phyloP scores from a whole-genome alignment of 2,329 filamentous ascomycete genomes.

The Arthrobotrys pseudoclavata region DNA sequence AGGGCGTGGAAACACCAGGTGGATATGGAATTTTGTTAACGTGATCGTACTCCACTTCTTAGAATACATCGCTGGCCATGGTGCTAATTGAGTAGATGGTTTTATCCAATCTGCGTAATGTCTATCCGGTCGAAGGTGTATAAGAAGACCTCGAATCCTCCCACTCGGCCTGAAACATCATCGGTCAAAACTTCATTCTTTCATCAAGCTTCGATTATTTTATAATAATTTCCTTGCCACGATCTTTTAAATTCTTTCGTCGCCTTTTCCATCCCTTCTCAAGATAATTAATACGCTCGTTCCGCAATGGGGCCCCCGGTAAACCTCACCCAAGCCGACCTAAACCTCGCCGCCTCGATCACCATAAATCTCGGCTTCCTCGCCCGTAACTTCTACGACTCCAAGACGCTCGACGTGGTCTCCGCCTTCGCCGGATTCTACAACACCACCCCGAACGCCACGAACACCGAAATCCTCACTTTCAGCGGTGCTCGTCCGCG shows the following conservation, averaged over 20 bases:
- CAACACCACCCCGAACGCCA: conserved; percentile 35
- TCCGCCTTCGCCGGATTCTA: conserved; percentile 36
- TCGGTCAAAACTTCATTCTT: conserved; percentile 36
- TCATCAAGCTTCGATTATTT: conserved; percentile 27
- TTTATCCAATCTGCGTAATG: background rate
- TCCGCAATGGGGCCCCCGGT: conserved; percentile 10
- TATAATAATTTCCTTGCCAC: background rate
- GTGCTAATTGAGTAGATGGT: background rate
- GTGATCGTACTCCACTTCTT: conserved; percentile 9
- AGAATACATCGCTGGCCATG: background rate
- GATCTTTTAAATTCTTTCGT: conserved; percentile 12
- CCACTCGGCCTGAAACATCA: conserved; percentile 34
- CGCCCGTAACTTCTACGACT: conserved; percentile 43
- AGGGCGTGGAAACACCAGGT: background rate
- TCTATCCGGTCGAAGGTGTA: conserved; percentile 4
- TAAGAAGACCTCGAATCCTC: conserved; percentile 33
- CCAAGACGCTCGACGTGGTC: conserved; percentile 42
- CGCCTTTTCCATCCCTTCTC: background rate
- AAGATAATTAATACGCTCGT: background rate
- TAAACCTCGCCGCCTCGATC: conserved; percentile 37
- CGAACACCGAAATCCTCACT: conserved; percentile 24
- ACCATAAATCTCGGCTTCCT: conserved; percentile 55
- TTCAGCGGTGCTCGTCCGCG: conserved; percentile 30
- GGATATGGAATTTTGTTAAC: conserved; percentile 12
- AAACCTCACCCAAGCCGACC: conserved; percentile 31